Base-by-base conservation (phyloP, 352 stramenopile genomes). In the Stramenopiles sp. region DNA sequence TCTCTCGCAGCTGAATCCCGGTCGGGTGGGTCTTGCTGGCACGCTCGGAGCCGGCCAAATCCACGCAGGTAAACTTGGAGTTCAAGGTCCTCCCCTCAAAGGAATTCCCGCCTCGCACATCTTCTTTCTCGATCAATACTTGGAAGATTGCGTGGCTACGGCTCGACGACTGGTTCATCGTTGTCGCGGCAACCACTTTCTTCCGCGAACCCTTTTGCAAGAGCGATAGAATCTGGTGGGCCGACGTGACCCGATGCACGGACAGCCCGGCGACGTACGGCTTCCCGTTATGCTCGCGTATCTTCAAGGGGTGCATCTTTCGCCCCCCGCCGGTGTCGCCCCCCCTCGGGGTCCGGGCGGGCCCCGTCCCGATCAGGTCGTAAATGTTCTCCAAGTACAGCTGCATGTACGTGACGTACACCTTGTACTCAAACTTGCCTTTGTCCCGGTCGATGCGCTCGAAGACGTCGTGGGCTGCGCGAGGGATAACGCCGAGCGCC, bases 1-100 rank as follows among this genome's bases (percentile, higher is more conserved):
- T 87, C 74, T 94, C 88, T 71, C 91, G 91, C 30, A 94, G 81
- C 0, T 87, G 82, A 1, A 91, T 86, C 0, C 85, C 87, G 1
- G 86, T 92, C 12, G 88, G 87, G 4, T 86, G 85, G 0, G 87
- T 93, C 80, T 93, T 93, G 68, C 84, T 84, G 1, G 87, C 87
- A 1, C 88, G 84, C 77, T 94, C 88, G 1, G 85, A 92, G n/a
- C 88, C 88, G 1, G 88, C 88, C 0, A 94, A 79, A 77, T 94
- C 88, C 49, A 93, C 87, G 34, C 93, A 84, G 37, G 86, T 92
- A 32, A 93, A 83, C 78, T 91, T 92, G 18, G 43, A n/a, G 43
- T 63, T 63, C 18, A 63, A n/a, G 43, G 43, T 18, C 18, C 43
- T 18, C 34, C 83, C 85, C 76, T 90, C 86, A 63, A 18, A 63